These are phyloP conservation scores for Platanthera guangdongensis DNA, from an alignment of 106 monocot genomes.

Conservation along the genomic window DNA sequence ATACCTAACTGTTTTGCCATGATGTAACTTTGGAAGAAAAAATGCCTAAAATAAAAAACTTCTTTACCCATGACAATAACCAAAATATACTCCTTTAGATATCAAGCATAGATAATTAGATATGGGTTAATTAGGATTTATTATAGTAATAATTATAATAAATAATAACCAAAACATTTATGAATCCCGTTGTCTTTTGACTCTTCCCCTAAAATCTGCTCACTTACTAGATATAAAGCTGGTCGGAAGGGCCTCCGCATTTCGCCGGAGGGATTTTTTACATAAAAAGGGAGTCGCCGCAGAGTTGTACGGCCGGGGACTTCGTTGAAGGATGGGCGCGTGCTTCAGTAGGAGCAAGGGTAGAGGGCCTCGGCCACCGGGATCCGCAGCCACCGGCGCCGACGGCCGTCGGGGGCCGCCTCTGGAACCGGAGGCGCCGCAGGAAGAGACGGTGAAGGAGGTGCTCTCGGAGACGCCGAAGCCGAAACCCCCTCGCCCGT, in stretches of 20 bases:
- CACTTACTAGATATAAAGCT: neutral
- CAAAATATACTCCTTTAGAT: too few relatives aligned
- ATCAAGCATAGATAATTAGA: too few relatives aligned
- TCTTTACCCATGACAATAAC: too few relatives aligned
- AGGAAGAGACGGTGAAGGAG: conserved; percentile 13
- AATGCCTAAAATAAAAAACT: too few relatives aligned
- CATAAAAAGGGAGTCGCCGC: neutral
- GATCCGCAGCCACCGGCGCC: neutral
- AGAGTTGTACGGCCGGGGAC: neutral
- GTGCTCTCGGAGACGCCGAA: conserved; percentile 6
- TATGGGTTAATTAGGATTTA: too few relatives aligned
- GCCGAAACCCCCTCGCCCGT: neutral
- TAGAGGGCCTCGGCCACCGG: neutral
- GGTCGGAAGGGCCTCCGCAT: neutral
- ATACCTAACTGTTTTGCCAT: too few relatives aligned
- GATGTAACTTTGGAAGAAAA: too few relatives aligned
- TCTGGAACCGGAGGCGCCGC: neutral
- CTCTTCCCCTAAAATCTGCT: neutral
- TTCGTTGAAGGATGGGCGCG: neutral
- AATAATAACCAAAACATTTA: neutral
- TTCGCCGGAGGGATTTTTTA: neutral
- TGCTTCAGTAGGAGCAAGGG: neutral
- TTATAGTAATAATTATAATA: neutral
- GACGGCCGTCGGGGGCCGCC: neutral
- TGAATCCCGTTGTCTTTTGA: neutral